Conservation (phyloP, 2,329 filamentous ascomycete genomes). For the Nannizziopsis arthrosporioides region DNA sequence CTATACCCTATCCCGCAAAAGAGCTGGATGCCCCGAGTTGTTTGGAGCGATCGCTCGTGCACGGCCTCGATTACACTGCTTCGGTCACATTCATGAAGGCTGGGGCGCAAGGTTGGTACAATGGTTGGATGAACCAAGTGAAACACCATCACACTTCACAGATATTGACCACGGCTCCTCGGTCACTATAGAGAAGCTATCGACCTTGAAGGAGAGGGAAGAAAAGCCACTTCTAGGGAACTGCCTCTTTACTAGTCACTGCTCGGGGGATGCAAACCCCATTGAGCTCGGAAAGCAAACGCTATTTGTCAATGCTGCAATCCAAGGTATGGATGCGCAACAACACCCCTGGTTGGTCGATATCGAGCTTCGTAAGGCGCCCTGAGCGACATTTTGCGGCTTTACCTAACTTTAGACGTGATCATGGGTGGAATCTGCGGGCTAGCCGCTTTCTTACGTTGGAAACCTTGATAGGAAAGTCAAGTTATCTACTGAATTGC, state of each 20-base stretch:
- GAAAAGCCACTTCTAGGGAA: constrained; percentile 8
- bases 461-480: too few species aligned
- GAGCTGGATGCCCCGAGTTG: constrained; percentile 25
- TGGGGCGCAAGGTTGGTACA: constrained; percentile 46
- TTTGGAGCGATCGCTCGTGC: constrained; percentile 24
- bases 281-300: constrained; percentile 38
- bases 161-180: constrained; percentile 33
- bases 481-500: too few species aligned
- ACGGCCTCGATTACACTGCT: constrained; percentile 30
- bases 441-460: too few species aligned
- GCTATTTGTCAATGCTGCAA: constrained; percentile 49
- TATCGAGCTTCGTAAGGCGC: constrained; percentile 31
- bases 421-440: too few species aligned
- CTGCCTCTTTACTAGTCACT: constrained; percentile 32
- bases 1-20: constrained; percentile 21
- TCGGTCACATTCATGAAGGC: constrained; percentile 37
- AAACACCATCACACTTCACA: constrained; percentile 35
- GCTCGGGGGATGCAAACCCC: constrained; percentile 23
- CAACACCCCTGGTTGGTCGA: constrained; percentile 47
- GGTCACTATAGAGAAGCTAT: background rate
- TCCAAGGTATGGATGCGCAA: constrained; percentile 36
- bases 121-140: constrained; percentile 36
- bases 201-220: background rate
- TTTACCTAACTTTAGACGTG: too few species aligned
- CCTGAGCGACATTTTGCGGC: too few species aligned